These are phyloP conservation scores for Trichoderma sp. DNA, from an alignment of 2,329 filamentous ascomycete genomes.

Conservation along the genomic window DNA sequence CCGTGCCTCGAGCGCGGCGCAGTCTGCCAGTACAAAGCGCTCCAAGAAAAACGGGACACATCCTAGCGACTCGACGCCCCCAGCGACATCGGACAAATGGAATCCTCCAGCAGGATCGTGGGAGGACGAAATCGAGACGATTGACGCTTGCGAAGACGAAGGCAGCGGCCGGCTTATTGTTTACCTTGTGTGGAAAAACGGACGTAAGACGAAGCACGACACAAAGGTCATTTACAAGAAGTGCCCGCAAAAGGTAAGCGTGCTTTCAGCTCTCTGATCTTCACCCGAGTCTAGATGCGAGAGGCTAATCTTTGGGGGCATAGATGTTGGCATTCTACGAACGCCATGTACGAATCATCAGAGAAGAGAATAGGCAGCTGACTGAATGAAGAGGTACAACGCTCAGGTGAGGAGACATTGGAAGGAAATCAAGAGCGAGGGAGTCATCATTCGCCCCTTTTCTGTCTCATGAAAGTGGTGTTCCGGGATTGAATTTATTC, in stretches of 20 bases:
- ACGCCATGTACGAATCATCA: constrained; percentile 57
- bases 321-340: constrained; percentile 65
- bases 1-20: constrained; percentile 45
- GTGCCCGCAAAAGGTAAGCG: constrained; percentile 71
- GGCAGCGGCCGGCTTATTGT: constrained; percentile 61
- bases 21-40: constrained; percentile 47
- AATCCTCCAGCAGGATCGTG: constrained; percentile 71
- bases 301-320: neutral
- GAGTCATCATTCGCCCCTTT: neutral
- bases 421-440: neutral
- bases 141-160: constrained; percentile 73
- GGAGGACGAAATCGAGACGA: constrained; percentile 70
- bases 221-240: constrained; percentile 70
- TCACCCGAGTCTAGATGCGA: neutral
- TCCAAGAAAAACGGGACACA: constrained; percentile 52
- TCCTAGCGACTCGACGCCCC: constrained; percentile 51
- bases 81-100: constrained; percentile 55
- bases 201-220: constrained; percentile 72
- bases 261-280: too few species aligned
- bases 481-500: neutral
- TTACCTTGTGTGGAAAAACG: constrained; percentile 73
- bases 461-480: neutral
- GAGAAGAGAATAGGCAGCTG: constrained; percentile 37
- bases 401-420: neutral
- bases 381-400: constrained; percentile 23